These are phyloP conservation scores for Jamesozyma hellenica DNA, from an alignment of 805 yeast species.

Conservation along the genomic window DNA sequence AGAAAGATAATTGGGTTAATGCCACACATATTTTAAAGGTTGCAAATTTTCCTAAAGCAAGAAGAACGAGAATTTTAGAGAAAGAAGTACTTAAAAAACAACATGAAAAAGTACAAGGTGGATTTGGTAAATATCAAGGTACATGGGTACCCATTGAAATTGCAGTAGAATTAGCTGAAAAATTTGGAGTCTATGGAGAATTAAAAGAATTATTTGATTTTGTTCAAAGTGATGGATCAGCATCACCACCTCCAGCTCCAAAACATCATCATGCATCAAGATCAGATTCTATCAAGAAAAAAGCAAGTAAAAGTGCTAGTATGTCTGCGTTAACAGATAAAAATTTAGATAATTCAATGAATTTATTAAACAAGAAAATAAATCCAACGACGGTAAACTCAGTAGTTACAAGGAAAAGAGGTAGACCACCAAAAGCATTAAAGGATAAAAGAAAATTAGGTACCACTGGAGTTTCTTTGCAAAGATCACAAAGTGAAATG, in stretches of 20 bases:
- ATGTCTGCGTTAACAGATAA: slow-evolving; percentile 26
- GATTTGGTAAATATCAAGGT: slow-evolving; percentile 93
- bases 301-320: slow-evolving; percentile 22
- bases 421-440: slow-evolving; percentile 21
- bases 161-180: slow-evolving; percentile 58
- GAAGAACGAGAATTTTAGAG: slow-evolving; percentile 82
- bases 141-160: slow-evolving; percentile 86
- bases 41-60: slow-evolving; percentile 89
- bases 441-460: slow-evolving; percentile 15
- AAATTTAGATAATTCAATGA: slow-evolving; percentile 10
- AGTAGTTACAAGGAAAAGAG: slow-evolving; percentile 23
- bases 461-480: slow-evolving; percentile 9
- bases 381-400: slow-evolving; percentile 8
- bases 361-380: too few relatives aligned
- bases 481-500: slow-evolving; percentile 26
- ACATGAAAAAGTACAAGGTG: slow-evolving; percentile 94
- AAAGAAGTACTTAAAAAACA: slow-evolving; percentile 78
- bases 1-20: slow-evolving; percentile 73
- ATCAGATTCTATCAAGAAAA: slow-evolving; percentile 28
- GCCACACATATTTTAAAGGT: slow-evolving; percentile 92
- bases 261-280: slow-evolving; percentile 58
- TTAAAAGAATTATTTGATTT: slow-evolving; percentile 60
- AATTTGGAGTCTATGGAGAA: slow-evolving; percentile 53
- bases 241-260: slow-evolving; percentile 51
- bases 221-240: slow-evolving; percentile 38